Percentiles rank a stretch among this genome's conserved stretches.
Conservation (phyloP, 306 rosid species). For the Corylus avellana region DNA sequence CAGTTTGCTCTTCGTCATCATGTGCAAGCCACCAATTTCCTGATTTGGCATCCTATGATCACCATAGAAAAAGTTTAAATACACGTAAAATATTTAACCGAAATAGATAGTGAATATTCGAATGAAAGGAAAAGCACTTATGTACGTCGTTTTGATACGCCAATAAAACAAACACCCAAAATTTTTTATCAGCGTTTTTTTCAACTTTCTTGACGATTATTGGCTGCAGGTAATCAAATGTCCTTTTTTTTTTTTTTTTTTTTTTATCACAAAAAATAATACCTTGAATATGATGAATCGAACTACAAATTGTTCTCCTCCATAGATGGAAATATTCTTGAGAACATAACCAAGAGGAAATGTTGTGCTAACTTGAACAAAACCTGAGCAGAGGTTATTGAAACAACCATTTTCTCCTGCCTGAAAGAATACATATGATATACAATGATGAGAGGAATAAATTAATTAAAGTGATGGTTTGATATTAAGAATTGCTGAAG, state of each 20-base stretch:
- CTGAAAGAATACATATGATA: neutral
- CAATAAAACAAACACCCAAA: too few relatives aligned
- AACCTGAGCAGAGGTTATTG: neutral
- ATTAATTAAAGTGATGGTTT: neutral
- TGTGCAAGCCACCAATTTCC: slow-evolving; percentile 6
- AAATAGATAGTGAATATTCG: neutral
- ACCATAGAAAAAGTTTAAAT: neutral
- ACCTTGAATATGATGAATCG: neutral
- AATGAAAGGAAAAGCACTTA: too few relatives aligned
- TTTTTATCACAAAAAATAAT: neutral
- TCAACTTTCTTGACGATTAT: too few relatives aligned
- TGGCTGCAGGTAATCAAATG: too few relatives aligned
- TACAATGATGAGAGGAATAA: neutral
- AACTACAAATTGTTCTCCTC: neutral
- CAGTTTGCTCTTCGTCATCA: neutral
- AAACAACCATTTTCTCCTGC: neutral
- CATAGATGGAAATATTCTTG: neutral
- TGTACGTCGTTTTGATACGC: too few relatives aligned
- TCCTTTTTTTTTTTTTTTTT: too few relatives aligned
- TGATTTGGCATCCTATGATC: neutral
- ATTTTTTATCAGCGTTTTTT: too few relatives aligned
- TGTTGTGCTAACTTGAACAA: neutral
- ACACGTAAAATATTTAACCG: too few relatives aligned
- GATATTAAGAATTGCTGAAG: too few relatives aligned
- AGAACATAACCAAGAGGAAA: slow-evolving; percentile 1